Percentiles rank a stretch among this genome's conserved stretches.
Conservation (phyloP, 345 rosid species). For the Corchorus capsularis region DNA sequence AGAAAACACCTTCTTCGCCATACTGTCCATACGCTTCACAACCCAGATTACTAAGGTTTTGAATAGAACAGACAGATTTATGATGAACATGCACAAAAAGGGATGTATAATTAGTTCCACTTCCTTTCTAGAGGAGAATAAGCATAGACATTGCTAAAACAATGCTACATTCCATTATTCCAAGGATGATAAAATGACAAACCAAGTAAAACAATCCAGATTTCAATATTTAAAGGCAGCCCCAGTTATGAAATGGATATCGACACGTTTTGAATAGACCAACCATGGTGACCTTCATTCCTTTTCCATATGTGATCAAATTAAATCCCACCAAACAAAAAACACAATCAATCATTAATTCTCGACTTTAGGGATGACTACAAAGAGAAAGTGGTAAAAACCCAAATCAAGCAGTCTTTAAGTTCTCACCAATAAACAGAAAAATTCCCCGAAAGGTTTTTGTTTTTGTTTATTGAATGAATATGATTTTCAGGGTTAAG, state of each 20-base stretch:
- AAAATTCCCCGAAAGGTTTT: too few species aligned
- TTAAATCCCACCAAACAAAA: conserved; percentile 7
- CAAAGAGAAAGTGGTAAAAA: not conserved
- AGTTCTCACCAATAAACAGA: not conserved
- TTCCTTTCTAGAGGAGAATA: not conserved
- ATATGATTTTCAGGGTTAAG: not conserved
- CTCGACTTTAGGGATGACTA: not conserved
- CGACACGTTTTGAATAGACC: not conserved
- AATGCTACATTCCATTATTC: not conserved
- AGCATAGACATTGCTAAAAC: not conserved
- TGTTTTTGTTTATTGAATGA: too few species aligned
- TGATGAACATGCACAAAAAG: not conserved
- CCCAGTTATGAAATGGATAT: not conserved
- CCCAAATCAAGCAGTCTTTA: not conserved
- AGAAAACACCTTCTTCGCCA: not conserved
- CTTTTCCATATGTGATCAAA: not conserved
- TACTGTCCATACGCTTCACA: not conserved
- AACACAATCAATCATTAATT: conserved; percentile 1
- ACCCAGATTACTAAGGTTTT: not conserved
- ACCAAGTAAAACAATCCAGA: not conserved
- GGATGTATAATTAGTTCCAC: not conserved
- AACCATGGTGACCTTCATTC: not conserved
- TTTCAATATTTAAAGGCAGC: not conserved
- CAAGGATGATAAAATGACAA: not conserved
- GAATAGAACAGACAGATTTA: not conserved